A percentile compares a stretch with the other conserved stretches of the same genome.
Conservation (phyloP, 2,329 filamentous ascomycete species). For the Aspergillus cejpii region DNA sequence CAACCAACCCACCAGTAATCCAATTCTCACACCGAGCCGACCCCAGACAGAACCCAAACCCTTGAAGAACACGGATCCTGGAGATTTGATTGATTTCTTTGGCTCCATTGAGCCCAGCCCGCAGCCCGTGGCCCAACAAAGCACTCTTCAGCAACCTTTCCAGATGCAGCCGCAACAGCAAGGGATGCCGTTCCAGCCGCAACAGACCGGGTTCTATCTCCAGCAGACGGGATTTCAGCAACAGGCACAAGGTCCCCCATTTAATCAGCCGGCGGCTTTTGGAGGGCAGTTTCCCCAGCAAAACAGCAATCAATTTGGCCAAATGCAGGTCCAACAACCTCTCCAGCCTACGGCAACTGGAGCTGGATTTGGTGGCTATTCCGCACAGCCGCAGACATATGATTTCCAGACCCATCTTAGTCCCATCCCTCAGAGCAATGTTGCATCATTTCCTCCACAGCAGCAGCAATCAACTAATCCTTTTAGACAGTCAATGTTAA, state of each 20-base stretch:
- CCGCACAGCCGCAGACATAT: conserved; percentile 59
- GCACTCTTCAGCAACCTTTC: conserved; percentile 36
- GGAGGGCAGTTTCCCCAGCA: conserved; percentile 23
- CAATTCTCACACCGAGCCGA: conserved; percentile 19
- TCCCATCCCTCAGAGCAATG: conserved; percentile 47
- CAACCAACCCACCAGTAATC: conserved; percentile 24
- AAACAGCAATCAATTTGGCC: conserved; percentile 35
- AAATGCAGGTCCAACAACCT: conserved; percentile 38
- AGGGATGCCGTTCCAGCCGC: conserved; percentile 21
- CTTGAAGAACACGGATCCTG: conserved; percentile 39
- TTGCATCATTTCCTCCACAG: conserved; percentile 43
- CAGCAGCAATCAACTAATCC: conserved; percentile 68
- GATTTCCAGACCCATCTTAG: conserved; percentile 38
- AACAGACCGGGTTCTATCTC: conserved; percentile 25
- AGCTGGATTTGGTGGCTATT: conserved; percentile 77
- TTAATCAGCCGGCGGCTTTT: conserved; percentile 17
- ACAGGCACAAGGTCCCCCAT: conserved; percentile 20
- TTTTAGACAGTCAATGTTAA: conserved; percentile 84
- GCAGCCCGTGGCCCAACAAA: conserved; percentile 54
- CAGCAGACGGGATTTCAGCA: conserved; percentile 38
- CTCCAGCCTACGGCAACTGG: conserved; percentile 61
- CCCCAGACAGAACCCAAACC: conserved; percentile 26
- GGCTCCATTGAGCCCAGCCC: conserved; percentile 88
- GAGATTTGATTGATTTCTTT: conserved; percentile 89
- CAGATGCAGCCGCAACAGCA: conserved; percentile 18